Evolutionary conservation across 148 eudicot genomes (phyloP).

Genomic region (Hydrangea macrophylla): DNA sequence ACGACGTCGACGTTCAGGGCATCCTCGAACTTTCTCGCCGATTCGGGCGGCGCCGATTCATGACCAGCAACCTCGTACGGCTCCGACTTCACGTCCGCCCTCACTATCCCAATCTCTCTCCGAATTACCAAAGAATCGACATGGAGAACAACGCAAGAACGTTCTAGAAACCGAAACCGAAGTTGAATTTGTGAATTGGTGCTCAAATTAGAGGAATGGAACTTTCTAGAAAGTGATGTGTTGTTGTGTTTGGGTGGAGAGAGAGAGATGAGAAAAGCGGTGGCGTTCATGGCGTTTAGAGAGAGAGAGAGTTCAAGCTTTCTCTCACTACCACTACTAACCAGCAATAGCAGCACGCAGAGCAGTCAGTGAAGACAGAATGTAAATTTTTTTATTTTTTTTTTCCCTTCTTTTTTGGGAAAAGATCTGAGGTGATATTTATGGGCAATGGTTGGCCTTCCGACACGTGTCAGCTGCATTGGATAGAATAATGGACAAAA

Average conservation of each 20-base stretch:
- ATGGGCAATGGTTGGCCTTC: conserved; percentile 24
- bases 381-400: not conserved
- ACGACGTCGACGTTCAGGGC: conserved; percentile 6
- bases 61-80: conserved; percentile 29
- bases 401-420: not conserved
- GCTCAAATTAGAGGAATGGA: not conserved
- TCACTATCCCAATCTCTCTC: conserved; percentile 34
- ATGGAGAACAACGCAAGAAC: conserved; percentile 8
- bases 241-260: conserved; percentile 13
- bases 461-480: conserved; percentile 34
- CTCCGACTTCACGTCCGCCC: conserved; percentile 60
- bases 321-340: too few relatives aligned
- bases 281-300: conserved; percentile 42
- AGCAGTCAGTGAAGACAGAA: not conserved
- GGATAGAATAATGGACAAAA: not conserved
- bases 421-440: conserved; percentile 24
- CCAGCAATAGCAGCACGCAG: conserved; percentile 5
- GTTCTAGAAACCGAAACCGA: conserved; percentile 6
- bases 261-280: conserved; percentile 45
- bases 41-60: conserved; percentile 19
- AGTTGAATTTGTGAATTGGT: too few relatives aligned
- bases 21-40: conserved; percentile 28
- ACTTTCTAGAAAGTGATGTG: not conserved
- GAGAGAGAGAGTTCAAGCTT: not conserved
- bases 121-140: conserved; percentile 23